Evolutionary conservation across 257 asterid species (phyloP).

Genomic region (Coffea canephora): DNA sequence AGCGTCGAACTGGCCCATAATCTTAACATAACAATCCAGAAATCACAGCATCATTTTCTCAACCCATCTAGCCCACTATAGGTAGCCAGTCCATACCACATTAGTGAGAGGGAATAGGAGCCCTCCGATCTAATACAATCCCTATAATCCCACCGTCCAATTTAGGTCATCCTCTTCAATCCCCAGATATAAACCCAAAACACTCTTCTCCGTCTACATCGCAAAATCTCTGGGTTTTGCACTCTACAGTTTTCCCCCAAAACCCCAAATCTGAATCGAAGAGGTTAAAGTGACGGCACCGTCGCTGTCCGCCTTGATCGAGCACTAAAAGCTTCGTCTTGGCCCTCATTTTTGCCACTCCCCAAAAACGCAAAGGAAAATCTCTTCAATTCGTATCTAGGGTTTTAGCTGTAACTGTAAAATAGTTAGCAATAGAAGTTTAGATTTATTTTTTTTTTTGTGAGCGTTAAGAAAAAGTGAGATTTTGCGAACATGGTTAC

Average conservation of each 20-base stretch:
- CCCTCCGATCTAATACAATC: constrained; percentile 1
- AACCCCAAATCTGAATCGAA: constrained; percentile 33
- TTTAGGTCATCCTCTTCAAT: constrained; percentile 26
- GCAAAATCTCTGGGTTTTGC: constrained; percentile 16
- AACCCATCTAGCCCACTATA: background rate
- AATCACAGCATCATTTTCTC: no score
- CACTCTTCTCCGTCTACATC: background rate
- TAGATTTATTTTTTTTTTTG: background rate
- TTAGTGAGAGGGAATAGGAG: background rate
- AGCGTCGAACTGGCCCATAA: no score
- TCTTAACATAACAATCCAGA: no score
- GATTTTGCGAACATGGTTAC: constrained; percentile 48
- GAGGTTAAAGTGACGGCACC: constrained; percentile 79
- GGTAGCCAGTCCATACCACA: background rate
- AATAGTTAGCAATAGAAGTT: background rate
- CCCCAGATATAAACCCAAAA: background rate
- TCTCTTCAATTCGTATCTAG: constrained; percentile 48
- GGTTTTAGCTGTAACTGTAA: constrained; percentile 22
- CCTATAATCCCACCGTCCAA: constrained; percentile 32
- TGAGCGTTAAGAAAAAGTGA: background rate
- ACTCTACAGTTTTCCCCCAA: background rate
- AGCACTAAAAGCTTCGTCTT: constrained; percentile 50
- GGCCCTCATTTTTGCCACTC: constrained; percentile 59
- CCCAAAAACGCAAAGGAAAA: background rate
- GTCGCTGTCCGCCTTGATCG: constrained; percentile 83